A percentile compares a stretch with the other conserved stretches of the same genome.
These are phyloP conservation scores for Syncephalastrum monosporum DNA, from an alignment of 371 early-diverging fungal genomes.

Conservation along the genomic window DNA sequence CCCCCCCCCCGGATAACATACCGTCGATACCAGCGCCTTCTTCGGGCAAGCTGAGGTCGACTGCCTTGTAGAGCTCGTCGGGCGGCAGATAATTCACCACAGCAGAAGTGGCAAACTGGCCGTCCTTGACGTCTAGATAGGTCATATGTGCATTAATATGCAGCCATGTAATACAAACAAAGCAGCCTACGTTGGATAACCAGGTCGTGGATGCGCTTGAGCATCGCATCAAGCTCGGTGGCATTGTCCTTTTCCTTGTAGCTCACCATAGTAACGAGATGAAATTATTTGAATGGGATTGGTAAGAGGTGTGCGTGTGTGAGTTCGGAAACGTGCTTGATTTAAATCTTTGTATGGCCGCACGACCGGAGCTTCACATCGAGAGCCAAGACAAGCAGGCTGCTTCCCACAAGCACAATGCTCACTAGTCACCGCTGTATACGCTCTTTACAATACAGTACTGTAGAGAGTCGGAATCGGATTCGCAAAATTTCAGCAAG, in stretches of 20 bases:
- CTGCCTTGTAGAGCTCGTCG: conserved; percentile 45
- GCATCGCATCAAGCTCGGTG: conserved; percentile 35
- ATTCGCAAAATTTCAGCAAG: too few relatives aligned
- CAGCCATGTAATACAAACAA: conserved; percentile 6
- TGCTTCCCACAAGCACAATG: too few relatives aligned
- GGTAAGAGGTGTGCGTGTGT: too few relatives aligned
- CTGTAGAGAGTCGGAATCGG: too few relatives aligned
- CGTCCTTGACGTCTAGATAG: conserved; percentile 43
- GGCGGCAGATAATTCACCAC: conserved; percentile 55
- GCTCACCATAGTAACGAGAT: conserved; percentile 19
- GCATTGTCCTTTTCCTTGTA: conserved; percentile 23
- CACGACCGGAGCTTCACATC: too few relatives aligned
- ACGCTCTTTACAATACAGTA: too few relatives aligned
- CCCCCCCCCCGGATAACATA: conserved; percentile 11
- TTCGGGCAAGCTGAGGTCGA: conserved; percentile 54
- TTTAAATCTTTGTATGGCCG: too few relatives aligned
- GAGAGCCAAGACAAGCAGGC: too few relatives aligned
- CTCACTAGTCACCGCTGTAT: too few relatives aligned
- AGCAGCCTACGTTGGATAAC: conserved; percentile 31
- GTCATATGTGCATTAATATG: background rate
- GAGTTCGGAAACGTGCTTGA: too few relatives aligned
- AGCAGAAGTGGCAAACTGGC: conserved; percentile 31
- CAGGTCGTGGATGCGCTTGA: conserved; percentile 31
- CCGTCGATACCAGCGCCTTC: conserved; percentile 55
- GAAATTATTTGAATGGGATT: too few relatives aligned